These are phyloP conservation scores for Cephalotrichum gorgonifer DNA, from an alignment of 2,329 filamentous ascomycete genomes.

Conservation along the genomic window DNA sequence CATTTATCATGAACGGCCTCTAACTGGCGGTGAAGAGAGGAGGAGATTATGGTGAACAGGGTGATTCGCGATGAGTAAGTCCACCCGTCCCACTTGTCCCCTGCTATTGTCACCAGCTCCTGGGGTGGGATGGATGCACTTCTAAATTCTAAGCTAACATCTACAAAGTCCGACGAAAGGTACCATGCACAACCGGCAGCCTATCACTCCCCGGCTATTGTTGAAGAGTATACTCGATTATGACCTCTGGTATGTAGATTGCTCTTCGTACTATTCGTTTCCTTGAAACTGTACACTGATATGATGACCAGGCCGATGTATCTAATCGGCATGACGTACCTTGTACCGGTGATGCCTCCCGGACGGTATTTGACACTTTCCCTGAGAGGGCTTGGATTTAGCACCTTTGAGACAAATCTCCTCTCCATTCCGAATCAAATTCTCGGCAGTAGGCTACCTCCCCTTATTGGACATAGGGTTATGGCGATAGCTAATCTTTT, in stretches of 20 bases:
- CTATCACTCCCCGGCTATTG: slow-evolving; percentile 36
- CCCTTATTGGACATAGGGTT: background rate
- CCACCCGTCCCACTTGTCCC: too few species aligned
- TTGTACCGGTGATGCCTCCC: slow-evolving; percentile 20
- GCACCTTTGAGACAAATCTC: slow-evolving; percentile 32
- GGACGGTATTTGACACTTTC: slow-evolving; percentile 41
- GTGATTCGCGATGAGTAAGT: slow-evolving; percentile 48
- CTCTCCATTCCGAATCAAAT: slow-evolving; percentile 38
- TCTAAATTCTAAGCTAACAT: slow-evolving; percentile 5
- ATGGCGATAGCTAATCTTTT: background rate
- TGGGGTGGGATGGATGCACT: too few species aligned
- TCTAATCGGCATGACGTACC: slow-evolving; percentile 1
- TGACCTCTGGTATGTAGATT: slow-evolving; percentile 33
- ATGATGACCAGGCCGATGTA: background rate
- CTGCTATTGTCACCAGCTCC: too few species aligned
- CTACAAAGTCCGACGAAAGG: slow-evolving; percentile 27
- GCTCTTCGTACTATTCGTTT: background rate
- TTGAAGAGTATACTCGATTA: slow-evolving; percentile 45
- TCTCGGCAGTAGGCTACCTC: slow-evolving; percentile 10
- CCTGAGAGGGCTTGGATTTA: slow-evolving; percentile 36
- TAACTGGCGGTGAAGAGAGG: slow-evolving; percentile 27
- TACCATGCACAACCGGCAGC: slow-evolving; percentile 50
- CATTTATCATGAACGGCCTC: too few species aligned
- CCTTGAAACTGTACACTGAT: background rate
- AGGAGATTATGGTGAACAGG: slow-evolving; percentile 51